Evolutionary conservation across 768 basidiomycete species (phyloP).

Genomic region (Suillus spraguei): DNA sequence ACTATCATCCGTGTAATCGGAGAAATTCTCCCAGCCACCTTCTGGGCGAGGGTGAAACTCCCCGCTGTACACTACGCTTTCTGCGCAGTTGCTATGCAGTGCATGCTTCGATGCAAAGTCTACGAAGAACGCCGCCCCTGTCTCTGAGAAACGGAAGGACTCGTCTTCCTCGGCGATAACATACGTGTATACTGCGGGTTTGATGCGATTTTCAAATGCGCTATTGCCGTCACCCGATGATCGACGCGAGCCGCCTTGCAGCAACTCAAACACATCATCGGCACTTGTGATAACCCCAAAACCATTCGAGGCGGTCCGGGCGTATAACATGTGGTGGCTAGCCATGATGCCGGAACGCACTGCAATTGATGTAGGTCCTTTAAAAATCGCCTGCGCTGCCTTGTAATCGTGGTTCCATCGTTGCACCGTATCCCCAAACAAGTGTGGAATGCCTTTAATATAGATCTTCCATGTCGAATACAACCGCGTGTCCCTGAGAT

Average conservation of each 20-base stretch:
- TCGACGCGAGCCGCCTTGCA: conserved; percentile 45
- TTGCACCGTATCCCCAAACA: conserved; percentile 64
- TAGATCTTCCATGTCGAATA: conserved; percentile 83
- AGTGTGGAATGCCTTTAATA: conserved; percentile 56
- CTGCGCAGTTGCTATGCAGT: conserved; percentile 74
- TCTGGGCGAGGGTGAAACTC: conserved; percentile 78
- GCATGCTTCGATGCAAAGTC: conserved; percentile 89
- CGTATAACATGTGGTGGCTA: conserved; percentile 75
- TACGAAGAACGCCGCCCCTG: conserved; percentile 84
- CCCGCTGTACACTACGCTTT: conserved; percentile 69
- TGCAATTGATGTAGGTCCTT: conserved; percentile 59
- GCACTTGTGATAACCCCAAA: conserved; percentile 59
- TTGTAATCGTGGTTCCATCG: conserved; percentile 69
- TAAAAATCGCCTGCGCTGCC: conserved; percentile 73
- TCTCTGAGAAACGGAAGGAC: conserved; percentile 82
- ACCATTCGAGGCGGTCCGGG: conserved; percentile 59
- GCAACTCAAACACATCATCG: conserved; percentile 51
- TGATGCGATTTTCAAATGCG: conserved; percentile 51
- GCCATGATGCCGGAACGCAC: conserved; percentile 71
- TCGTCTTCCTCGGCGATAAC: conserved; percentile 77
- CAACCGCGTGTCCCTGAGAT: conserved; percentile 59
- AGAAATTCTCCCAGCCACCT: conserved; percentile 69
- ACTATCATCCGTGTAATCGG: conserved; percentile 53
- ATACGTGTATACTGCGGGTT: conserved; percentile 86
- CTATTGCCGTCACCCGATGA: conserved; percentile 17